Percentiles rank a stretch among this genome's conserved stretches.
Evolutionary conservation across 2,329 filamentous ascomycete species (phyloP).

Genomic region (Microsporum canis): DNA sequence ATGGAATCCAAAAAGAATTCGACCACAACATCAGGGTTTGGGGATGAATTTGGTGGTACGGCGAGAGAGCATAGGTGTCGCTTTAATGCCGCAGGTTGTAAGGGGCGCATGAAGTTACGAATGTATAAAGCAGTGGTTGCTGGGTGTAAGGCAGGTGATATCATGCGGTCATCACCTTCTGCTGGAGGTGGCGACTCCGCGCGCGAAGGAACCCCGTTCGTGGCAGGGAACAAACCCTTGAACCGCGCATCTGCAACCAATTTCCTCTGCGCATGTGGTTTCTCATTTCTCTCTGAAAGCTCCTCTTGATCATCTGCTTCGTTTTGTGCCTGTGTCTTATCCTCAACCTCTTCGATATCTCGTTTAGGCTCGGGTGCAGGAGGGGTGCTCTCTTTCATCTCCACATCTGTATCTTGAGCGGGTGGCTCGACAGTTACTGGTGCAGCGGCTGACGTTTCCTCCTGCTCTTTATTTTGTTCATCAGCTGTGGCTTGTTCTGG

Average conservation of each 20-base stretch:
- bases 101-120: conserved; percentile 75
- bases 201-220: conserved; percentile 19
- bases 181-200: conserved; percentile 21
- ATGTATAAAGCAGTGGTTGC: conserved; percentile 76
- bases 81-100: conserved; percentile 57
- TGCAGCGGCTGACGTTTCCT: not conserved
- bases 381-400: conserved; percentile 5
- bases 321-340: conserved; percentile 6
- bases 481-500: not conserved
- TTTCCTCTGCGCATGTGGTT: conserved; percentile 21
- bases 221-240: conserved; percentile 36
- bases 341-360: not conserved
- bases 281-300: conserved; percentile 17
- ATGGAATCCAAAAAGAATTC: conserved; percentile 73
- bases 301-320: conserved; percentile 10
- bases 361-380: not conserved
- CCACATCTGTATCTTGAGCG: not conserved
- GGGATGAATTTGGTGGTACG: conserved; percentile 42
- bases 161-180: conserved; percentile 29
- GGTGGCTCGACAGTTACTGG: not conserved
- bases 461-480: not conserved
- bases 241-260: conserved; percentile 35
- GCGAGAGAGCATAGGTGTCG: conserved; percentile 61
- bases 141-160: conserved; percentile 53
- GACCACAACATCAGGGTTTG: conserved; percentile 47